phyloP scores from a whole-genome alignment of 2,329 filamentous ascomycete genomes.

The Penicillium sp. region DNA sequence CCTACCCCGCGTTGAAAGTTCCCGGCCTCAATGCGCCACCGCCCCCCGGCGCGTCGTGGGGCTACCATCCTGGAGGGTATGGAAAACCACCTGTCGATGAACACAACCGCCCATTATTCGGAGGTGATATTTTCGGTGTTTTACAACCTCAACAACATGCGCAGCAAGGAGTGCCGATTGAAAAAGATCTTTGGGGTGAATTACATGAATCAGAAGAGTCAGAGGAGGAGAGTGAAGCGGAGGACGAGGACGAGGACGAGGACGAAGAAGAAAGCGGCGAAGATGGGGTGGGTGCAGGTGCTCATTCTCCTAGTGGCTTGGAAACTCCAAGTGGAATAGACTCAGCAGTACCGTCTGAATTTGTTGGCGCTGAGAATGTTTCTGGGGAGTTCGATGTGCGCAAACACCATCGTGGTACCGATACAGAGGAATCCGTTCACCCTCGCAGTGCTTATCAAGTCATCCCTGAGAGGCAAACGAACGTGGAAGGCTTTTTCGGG shows the following conservation, averaged over 20 bases:
- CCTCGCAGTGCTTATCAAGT: conserved; percentile 80
- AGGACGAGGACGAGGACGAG: conserved; percentile 53
- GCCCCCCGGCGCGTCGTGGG: conserved; percentile 81
- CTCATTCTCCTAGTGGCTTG: conserved; percentile 65
- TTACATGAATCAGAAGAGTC: conserved; percentile 70
- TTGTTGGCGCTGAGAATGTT: conserved; percentile 64
- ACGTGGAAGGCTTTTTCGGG: conserved; percentile 88
- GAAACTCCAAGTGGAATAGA: conserved; percentile 74
- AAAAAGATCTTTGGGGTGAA: conserved; percentile 85
- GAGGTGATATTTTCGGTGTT: conserved; percentile 88
- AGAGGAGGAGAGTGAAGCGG: conserved; percentile 60
- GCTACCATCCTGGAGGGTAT: conserved; percentile 89
- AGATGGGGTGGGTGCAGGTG: conserved; percentile 54
- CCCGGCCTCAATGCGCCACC: conserved; percentile 89
- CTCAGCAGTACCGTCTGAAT: conserved; percentile 72
- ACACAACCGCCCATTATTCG: conserved; percentile 80
- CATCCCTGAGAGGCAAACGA: conserved; percentile 76
- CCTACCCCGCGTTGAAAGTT: conserved; percentile 90
- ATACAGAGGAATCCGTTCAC: conserved; percentile 69
- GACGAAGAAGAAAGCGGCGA: conserved; percentile 42
- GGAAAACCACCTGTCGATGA: conserved; percentile 94
- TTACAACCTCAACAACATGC: conserved; percentile 53
- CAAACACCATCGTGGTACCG: conserved; percentile 73
- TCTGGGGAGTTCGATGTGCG: conserved; percentile 83
- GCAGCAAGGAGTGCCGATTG: conserved; percentile 67